A percentile compares a stretch with the other conserved stretches of the same genome.
Conservation (phyloP, 495 filamentous ascomycete genomes). For the Aspergillus conjunctus region DNA sequence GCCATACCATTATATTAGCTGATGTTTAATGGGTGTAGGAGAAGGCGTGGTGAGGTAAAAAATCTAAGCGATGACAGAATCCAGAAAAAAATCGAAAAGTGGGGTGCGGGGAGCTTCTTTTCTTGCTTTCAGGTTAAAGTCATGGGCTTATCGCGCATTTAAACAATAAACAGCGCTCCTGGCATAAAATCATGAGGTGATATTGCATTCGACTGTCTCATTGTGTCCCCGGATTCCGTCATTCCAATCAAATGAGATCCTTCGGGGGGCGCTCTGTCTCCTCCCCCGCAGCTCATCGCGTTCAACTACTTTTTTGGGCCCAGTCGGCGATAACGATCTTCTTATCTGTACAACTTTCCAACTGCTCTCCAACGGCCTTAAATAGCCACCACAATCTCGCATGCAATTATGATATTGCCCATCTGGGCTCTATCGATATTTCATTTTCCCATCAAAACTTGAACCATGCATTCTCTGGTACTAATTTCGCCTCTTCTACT, state of each 20-base stretch:
- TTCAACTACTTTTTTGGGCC: constrained; percentile 9
- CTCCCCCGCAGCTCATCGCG: no score
- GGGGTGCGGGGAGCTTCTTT: constrained; percentile 12
- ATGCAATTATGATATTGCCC: neutral
- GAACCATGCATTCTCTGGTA: constrained; percentile 5
- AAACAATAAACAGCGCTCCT: neutral
- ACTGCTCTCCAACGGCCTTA: neutral
- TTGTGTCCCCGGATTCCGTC: constrained; percentile 4
- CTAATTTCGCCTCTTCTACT: constrained; percentile 1
- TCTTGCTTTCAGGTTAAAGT: neutral
- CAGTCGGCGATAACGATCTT: neutral
- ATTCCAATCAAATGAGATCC: constrained; percentile 7
- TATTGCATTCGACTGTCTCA: neutral
- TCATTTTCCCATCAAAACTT: neutral
- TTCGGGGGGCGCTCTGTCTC: neutral
- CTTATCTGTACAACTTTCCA: neutral
- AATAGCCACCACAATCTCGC: neutral
- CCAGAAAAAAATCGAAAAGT: constrained; percentile 12
- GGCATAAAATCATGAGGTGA: constrained; percentile 2
- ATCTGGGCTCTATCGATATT: neutral
- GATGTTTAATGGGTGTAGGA: neutral
- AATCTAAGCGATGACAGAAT: neutral
- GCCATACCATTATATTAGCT: neutral
- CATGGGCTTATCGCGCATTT: neutral
- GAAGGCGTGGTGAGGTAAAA: neutral